phyloP scores from a whole-genome alignment of 2,329 filamentous ascomycete genomes.

The Trichophyton benhamiae region DNA sequence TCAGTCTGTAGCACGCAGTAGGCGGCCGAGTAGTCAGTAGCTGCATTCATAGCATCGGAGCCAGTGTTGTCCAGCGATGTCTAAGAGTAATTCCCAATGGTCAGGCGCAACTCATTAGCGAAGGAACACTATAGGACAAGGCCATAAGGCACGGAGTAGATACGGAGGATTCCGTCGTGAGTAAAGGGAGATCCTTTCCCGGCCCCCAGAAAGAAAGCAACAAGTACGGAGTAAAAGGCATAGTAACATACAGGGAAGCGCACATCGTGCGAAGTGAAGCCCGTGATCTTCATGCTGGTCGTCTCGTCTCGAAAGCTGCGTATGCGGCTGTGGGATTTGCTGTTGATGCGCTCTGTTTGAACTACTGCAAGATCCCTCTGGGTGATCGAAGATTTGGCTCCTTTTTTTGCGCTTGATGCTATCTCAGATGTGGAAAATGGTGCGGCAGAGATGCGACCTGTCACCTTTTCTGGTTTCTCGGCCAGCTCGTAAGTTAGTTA shows the following conservation, averaged over 20 bases:
- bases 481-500: neutral
- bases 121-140: neutral
- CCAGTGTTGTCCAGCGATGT: conserved; percentile 96
- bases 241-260: conserved; percentile 49
- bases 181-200: neutral
- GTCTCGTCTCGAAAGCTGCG: neutral
- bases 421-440: neutral
- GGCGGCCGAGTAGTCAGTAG: conserved; percentile 84
- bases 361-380: neutral
- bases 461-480: neutral
- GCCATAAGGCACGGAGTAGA: neutral
- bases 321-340: neutral
- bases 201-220: conserved; percentile 6
- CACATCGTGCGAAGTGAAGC: conserved; percentile 60
- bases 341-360: neutral
- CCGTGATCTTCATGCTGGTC: conserved; percentile 51
- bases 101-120: neutral
- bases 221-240: no score
- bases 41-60: conserved; percentile 92
- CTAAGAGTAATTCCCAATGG: conserved; percentile 19
- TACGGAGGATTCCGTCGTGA: no score
- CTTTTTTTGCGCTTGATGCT: neutral
- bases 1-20: conserved; percentile 86
- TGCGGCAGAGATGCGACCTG: neutral
- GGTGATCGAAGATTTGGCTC: neutral